Base-by-base conservation (phyloP, 2,329 filamentous ascomycete species). In the Aspergillus unguis region DNA sequence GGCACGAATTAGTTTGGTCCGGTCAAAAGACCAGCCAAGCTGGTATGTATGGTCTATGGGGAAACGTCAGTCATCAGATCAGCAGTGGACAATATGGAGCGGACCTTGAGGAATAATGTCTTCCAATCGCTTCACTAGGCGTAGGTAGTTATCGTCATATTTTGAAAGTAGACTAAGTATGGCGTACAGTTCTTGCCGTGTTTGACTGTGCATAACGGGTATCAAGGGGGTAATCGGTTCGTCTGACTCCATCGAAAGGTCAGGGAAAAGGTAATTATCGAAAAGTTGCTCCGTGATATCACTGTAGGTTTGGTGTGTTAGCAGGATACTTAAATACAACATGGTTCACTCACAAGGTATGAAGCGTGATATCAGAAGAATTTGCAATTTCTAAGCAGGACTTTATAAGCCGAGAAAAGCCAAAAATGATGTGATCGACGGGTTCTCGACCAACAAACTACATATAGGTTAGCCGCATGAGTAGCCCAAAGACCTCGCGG, bases 1-100 rank as follows among this genome's bases (percentile, higher is more conserved):
- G 2, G 89, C 85, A 56, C 90, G 84, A n/a, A 95, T 80, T 11
- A 84, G 81, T 62, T 82, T 85, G 36, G 71, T 72, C 32, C 85
- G 79, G 46, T 92, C 88, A 56, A 88, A 86, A 43, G 76, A 71
- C 64, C 77, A 81, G 4, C 74, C 74, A 3, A 87, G 73, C 0
- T 88, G 82, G 56, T 85, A 86, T 10, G 77, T 75, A 60, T 87
- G 86, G 5, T 80, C 76, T 46, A 77, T 75, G 57, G 17, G 17
- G 17, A 31, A 47, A 47, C 17, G 58, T 54, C n/a, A 46, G 56
- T 70, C 45, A 68, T 56, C 42, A 59, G 50, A 28, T 46, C 58
- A 49, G 1, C 11, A 50, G 35, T 27, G 36, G 11, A 17, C 17
- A 17, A 17, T 17, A 17, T 17, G 17, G 17, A 17, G 17, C 63